A percentile compares a stretch with the other conserved stretches of the same genome.
Evolutionary conservation across 495 filamentous ascomycete species (phyloP).

Genomic region (Clohesyomyces aquaticus): DNA sequence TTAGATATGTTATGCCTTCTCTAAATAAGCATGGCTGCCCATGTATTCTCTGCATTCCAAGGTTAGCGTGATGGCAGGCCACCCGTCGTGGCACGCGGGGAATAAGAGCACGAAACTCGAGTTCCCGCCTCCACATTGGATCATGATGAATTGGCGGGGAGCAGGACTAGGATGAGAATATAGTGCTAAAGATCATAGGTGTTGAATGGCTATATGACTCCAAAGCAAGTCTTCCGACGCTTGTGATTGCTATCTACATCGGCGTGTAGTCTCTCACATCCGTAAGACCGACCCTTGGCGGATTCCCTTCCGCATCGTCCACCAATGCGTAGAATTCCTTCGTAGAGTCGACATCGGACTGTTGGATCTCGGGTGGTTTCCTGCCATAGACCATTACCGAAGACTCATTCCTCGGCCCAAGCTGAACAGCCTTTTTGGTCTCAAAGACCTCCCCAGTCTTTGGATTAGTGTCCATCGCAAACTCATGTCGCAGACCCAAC

Average conservation of each 20-base stretch:
- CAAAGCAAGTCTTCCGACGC: too few relatives aligned
- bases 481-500: constrained; percentile 7
- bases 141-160: too few relatives aligned
- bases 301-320: background rate
- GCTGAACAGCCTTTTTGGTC: background rate
- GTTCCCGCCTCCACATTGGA: too few relatives aligned
- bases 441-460: constrained; percentile 1
- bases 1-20: too few relatives aligned
- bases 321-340: background rate
- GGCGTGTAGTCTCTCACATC: constrained; percentile 1
- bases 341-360: background rate
- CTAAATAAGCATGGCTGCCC: too few relatives aligned
- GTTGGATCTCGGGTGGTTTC: background rate
- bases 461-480: background rate
- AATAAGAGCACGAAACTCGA: too few relatives aligned
- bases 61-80: too few relatives aligned
- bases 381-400: constrained; percentile 7
- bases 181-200: too few relatives aligned
- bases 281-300: background rate
- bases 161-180: too few relatives aligned
- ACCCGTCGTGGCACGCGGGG: too few relatives aligned
- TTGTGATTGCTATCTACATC: background rate
- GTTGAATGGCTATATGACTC: too few relatives aligned
- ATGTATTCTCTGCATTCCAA: too few relatives aligned
- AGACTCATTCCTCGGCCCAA: background rate